phyloP scores from a whole-genome alignment of 371 early-diverging fungal species.

The Basidiobolus meristosporus region DNA sequence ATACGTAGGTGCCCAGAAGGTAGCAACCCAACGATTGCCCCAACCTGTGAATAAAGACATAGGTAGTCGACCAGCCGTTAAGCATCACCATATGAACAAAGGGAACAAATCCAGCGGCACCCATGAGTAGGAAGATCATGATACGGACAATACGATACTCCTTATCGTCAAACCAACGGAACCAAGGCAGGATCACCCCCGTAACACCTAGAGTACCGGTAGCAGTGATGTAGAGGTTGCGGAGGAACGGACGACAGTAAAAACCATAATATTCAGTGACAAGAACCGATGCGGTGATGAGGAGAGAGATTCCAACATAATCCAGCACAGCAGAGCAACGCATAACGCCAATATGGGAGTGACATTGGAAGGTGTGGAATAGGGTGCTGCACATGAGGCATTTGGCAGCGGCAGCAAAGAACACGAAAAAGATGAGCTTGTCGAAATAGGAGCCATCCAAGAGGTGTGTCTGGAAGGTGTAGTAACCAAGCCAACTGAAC shows the following conservation, averaged over 20 bases:
- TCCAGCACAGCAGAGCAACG: slow-evolving; percentile 41
- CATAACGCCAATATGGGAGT: slow-evolving; percentile 27
- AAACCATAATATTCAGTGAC: slow-evolving; percentile 39
- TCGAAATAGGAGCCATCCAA: slow-evolving; percentile 24
- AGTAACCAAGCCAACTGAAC: slow-evolving; percentile 23
- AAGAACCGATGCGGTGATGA: slow-evolving; percentile 39
- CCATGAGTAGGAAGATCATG: slow-evolving; percentile 35
- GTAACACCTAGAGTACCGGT: slow-evolving; percentile 33
- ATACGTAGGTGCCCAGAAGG: slow-evolving; percentile 31
- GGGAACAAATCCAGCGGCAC: slow-evolving; percentile 30
- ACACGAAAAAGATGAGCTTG: slow-evolving; percentile 27
- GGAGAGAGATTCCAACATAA: slow-evolving; percentile 43
- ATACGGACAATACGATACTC: slow-evolving; percentile 28
- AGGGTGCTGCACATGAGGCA: slow-evolving; percentile 45
- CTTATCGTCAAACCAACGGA: slow-evolving; percentile 16
- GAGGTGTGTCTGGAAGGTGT: slow-evolving; percentile 25
- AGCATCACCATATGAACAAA: slow-evolving; percentile 21
- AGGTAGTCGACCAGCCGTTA: slow-evolving; percentile 18
- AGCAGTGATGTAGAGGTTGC: slow-evolving; percentile 26
- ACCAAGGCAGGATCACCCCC: slow-evolving; percentile 29
- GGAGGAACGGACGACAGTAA: slow-evolving; percentile 24
- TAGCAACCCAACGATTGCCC: slow-evolving; percentile 26
- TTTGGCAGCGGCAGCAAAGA: slow-evolving; percentile 39
- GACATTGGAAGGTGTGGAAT: slow-evolving; percentile 47
- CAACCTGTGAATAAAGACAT: slow-evolving; percentile 25